Conservation (phyloP, 2,329 filamentous ascomycete genomes). For the Venturia carpophila region DNA sequence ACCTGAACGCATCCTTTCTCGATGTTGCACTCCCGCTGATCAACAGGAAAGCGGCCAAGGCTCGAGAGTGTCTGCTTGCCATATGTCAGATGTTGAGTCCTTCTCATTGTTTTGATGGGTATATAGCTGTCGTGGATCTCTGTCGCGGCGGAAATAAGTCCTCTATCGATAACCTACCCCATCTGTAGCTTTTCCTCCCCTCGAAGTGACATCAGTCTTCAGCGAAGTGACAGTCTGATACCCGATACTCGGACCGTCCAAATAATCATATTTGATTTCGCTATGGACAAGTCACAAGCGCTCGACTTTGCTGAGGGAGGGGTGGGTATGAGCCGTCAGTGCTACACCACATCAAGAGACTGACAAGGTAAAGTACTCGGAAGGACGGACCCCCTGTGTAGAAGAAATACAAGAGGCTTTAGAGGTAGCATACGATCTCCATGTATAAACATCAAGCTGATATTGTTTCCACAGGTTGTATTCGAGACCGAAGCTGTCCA, state of each 20-base stretch:
- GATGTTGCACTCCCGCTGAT: too few species aligned
- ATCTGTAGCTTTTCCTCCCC: not conserved
- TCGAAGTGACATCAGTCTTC: conserved; percentile 2
- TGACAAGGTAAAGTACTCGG: not conserved
- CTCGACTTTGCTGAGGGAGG: conserved; percentile 5
- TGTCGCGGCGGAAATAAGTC: not conserved
- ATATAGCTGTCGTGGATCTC: not conserved
- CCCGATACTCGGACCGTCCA: not conserved
- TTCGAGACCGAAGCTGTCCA: conserved; percentile 46
- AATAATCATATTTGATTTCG: not conserved
- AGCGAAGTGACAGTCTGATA: not conserved
- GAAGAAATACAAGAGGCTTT: conserved; percentile 34
- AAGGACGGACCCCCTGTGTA: conserved; percentile 25
- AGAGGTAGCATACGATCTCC: conserved; percentile 28
- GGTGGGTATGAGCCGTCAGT: conserved; percentile 9
- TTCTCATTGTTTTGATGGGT: not conserved
- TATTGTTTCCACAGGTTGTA: conserved; percentile 40
- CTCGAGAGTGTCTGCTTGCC: not conserved
- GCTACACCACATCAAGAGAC: not conserved
- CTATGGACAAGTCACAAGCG: not conserved
- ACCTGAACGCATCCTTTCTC: too few species aligned
- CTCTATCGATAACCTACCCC: not conserved
- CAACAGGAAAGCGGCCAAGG: not conserved
- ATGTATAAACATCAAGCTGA: not conserved
- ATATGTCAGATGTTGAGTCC: not conserved